Evolutionary conservation across 306 rosid genomes (phyloP), one percentile per base, ranked within the genome.

Genomic region (Phaseolus lunatus): DNA sequence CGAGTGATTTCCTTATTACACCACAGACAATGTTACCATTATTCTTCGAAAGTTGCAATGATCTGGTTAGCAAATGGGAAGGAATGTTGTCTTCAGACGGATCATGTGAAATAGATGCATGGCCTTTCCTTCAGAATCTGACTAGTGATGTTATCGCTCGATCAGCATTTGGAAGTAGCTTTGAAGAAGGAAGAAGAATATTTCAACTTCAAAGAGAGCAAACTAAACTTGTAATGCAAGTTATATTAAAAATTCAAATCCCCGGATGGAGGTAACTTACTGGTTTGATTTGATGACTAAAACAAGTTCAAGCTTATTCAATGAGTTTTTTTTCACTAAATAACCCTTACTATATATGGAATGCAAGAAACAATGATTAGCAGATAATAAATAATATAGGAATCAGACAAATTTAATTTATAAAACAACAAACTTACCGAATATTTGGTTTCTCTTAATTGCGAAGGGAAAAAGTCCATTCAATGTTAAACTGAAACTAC

Each of bases 151-250:
- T 75, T 47, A 86, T 88, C 23, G 80, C 89, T 35, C 75, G 86
- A 9, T 33, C 91, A 18, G 73, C 89, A 50, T 86, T 86, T 73
- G 88, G 89, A 56, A 86, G 87, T 44, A 88, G 81, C 63, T 86
- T 77, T 27, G 82, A 84, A 71, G 88, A 88, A 74, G 90, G 92
- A 67, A 80, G 3, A 39, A 78, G 72, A 78, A 84, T 88, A 82
- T 88, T 88, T 80, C 57, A 82, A 37, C 92, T 87, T 64, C 71
- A 59, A 14, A 82, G 5, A 22, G 89, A 85, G 50, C 88, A 67
- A 74, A 47, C 43, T 7, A 12, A 50, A 67, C 64, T 66, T 33
- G 0, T 15, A 16, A 9, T 59, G 0, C 43, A 67, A 71, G 5
- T 31, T 16, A 0, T 14, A 0, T 53, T n/a, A 4, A 53, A 43